Evolutionary conservation across 306 rosid species (phyloP).

Genomic region (Canavalia gladiata): DNA sequence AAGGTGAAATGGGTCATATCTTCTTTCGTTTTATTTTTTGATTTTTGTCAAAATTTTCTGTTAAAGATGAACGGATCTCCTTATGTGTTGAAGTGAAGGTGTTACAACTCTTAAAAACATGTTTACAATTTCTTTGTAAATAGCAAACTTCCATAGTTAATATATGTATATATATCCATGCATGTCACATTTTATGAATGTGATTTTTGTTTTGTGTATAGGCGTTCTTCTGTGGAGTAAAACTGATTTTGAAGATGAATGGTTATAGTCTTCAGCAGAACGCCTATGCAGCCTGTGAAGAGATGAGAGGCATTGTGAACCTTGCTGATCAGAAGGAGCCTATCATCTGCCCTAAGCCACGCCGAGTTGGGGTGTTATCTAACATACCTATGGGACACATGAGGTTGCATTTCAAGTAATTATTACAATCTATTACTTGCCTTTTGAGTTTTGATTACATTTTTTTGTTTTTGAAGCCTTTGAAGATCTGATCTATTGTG

Average conservation of each 20-base stretch:
- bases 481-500: constrained; percentile 30
- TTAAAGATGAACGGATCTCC: constrained; percentile 26
- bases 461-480: constrained; percentile 23
- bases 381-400: constrained; percentile 58
- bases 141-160: neutral
- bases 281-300: constrained; percentile 77
- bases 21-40: neutral
- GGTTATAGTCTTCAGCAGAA: constrained; percentile 77
- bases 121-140: neutral
- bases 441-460: constrained; percentile 23
- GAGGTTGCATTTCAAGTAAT: constrained; percentile 72
- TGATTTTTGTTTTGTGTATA: constrained; percentile 40
- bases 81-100: neutral
- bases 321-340: constrained; percentile 66
- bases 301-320: constrained; percentile 59
- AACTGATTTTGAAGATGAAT: constrained; percentile 66
- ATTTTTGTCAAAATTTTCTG: neutral
- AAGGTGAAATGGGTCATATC: constrained; percentile 13
- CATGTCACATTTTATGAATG: neutral
- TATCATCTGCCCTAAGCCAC: constrained; percentile 84
- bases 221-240: constrained; percentile 72
- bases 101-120: neutral
- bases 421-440: neutral
- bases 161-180: neutral
- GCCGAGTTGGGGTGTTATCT: constrained; percentile 72